These are phyloP conservation scores for Penicillium fimorum DNA, from an alignment of 495 filamentous ascomycete genomes.

Conservation along the genomic window DNA sequence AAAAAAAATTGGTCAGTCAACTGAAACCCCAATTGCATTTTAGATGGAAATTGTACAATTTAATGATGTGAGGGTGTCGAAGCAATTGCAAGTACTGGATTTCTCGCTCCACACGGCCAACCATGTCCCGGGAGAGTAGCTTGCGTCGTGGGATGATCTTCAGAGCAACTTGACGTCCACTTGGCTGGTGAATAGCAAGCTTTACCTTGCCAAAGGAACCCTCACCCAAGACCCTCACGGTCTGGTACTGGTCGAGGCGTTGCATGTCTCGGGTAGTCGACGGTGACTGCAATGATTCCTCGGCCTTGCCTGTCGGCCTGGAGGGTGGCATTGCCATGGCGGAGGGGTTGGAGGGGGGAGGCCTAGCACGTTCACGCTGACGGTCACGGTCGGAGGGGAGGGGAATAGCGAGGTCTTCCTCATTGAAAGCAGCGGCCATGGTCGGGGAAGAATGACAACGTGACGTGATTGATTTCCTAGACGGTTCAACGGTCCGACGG, in stretches of 20 bases:
- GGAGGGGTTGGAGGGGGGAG: constrained; percentile 33
- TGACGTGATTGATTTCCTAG: constrained; percentile 46
- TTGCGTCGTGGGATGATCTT: constrained; percentile 97
- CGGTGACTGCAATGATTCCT: constrained; percentile 40
- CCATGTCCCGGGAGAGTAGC: constrained; percentile 93
- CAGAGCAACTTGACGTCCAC: constrained; percentile 88
- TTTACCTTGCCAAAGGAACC: constrained; percentile 99
- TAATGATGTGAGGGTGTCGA: constrained; percentile 97
- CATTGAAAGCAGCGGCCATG: constrained; percentile 63
- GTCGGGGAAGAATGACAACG: constrained; percentile 31
- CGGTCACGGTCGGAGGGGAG: constrained; percentile 63
- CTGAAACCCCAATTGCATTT: neutral
- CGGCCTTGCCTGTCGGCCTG: constrained; percentile 38
- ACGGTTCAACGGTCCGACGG: constrained; percentile 20
- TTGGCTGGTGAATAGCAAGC: constrained; percentile 85
- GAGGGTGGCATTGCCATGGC: constrained; percentile 49
- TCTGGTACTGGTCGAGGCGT: constrained; percentile 85
- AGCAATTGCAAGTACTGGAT: constrained; percentile 96
- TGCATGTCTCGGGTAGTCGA: constrained; percentile 59
- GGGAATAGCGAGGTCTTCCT: constrained; percentile 90
- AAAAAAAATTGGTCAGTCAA: constrained; percentile 17
- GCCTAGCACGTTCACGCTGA: constrained; percentile 38
- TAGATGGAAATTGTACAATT: constrained; percentile 64
- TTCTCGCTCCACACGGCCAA: constrained; percentile 92
- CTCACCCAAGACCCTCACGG: constrained; percentile 88